Evolutionary conservation across 768 basidiomycete genomes (phyloP).

Genomic region (Russula dissimulans): DNA sequence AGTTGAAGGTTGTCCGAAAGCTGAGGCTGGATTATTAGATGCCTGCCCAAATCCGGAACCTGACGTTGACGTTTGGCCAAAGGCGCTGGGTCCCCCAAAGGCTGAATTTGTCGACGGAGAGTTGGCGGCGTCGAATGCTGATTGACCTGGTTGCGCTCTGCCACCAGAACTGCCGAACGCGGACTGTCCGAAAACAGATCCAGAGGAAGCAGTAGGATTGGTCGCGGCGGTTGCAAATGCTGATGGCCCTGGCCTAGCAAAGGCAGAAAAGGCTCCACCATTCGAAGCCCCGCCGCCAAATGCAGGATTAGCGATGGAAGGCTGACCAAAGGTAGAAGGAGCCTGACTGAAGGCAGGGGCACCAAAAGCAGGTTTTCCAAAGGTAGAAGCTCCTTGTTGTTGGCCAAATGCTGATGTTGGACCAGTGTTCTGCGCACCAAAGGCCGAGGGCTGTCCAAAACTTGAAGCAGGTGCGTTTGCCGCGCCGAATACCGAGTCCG

Average conservation of each 20-base stretch:
- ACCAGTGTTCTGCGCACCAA: constrained; percentile 24
- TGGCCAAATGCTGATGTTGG: constrained; percentile 12
- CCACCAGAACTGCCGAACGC: constrained; percentile 5
- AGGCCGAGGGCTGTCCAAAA: constrained; percentile 29
- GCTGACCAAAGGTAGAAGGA: constrained; percentile 21
- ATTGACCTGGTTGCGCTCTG: constrained; percentile 3
- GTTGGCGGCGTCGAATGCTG: constrained; percentile 18
- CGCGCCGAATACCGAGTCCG: constrained; percentile 14
- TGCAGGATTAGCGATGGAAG: constrained; percentile 16
- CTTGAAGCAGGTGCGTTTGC: constrained; percentile 14
- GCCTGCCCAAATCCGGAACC: constrained; percentile 32
- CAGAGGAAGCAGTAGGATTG: background rate
- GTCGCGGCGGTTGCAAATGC: constrained; percentile 10
- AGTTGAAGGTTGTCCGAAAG: constrained; percentile 10
- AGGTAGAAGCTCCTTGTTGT: constrained; percentile 30
- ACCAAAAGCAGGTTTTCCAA: constrained; percentile 27
- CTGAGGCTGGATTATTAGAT: background rate
- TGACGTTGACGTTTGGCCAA: constrained; percentile 15
- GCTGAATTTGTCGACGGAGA: constrained; percentile 24
- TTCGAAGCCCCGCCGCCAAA: constrained; percentile 3
- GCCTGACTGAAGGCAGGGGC: constrained; percentile 24
- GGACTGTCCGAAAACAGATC: constrained; percentile 23
- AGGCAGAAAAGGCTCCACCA: constrained; percentile 15
- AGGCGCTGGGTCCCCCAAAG: constrained; percentile 28
- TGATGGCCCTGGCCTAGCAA: constrained; percentile 15